Base-by-base conservation (phyloP, 1,284 basidiomycete species). In the Mycena sp. region DNA sequence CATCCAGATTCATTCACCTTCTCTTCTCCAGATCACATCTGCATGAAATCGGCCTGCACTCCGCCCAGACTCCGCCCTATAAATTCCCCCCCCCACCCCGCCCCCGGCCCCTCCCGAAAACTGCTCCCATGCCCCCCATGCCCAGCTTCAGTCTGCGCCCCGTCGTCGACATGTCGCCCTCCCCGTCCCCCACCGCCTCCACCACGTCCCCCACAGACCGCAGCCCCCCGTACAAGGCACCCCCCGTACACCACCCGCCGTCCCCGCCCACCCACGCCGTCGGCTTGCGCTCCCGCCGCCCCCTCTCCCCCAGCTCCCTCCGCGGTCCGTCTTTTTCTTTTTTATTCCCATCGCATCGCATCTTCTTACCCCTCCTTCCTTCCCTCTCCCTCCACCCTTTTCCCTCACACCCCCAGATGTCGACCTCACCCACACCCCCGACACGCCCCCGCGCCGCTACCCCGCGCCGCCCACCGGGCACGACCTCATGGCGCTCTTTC, bases 401-500 rank as follows among this genome's bases (percentile, higher is more conserved):
- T 38, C 5, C 23, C 29, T 25, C 23, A 28, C 17, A 26, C 14
- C 10, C n/a, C 10, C 68, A 88, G 88, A 89, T 71, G 77, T 89
- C 67, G 86, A 88, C 72, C 80, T 88, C 58, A 77, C 81, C 1
- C 80, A 84, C 61, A 75, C 80, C 32, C 75, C 59, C 44, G 83
- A 83, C 68, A 75, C 80, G 40, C 72, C 76, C 6, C 75, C 79
- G 6, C 78, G 86, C 58, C 86, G 85, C 67, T 90, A 87, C 71
- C 90, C 90, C 23, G 83, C 88, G 0, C 90, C 90, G 1, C 88
- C 88, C 5, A 91, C 89, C 0, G 90, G 90, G 2, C 90, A 92
- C 69, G 89, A 92, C 67, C 83, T 92, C 68, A 92, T 92, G 90
- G 87, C 88, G 11, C 83, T 92, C 77, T 92, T 92, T 72, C 90